phyloP scores from a whole-genome alignment of 257 asterid genomes.

The Jacaranda copaia region DNA sequence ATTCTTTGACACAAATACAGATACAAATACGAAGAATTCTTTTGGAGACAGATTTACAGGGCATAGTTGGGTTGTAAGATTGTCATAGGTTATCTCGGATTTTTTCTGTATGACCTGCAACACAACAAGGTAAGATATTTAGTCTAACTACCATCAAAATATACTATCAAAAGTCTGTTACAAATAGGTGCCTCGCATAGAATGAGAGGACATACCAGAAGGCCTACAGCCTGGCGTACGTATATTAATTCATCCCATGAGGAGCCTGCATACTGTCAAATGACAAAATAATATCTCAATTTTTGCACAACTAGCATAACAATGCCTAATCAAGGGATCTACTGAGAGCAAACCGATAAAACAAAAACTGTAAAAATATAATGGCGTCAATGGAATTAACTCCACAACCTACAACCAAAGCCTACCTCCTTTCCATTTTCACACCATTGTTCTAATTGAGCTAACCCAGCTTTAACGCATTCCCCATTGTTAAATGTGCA shows the following conservation, averaged over 20 bases:
- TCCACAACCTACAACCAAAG: conserved; percentile 15
- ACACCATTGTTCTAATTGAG: conserved; percentile 84
- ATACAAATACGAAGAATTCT: background rate
- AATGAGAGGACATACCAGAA: conserved; percentile 68
- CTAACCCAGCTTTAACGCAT: conserved; percentile 75
- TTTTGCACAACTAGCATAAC: background rate
- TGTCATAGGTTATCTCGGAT: conserved; percentile 68
- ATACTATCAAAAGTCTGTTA: background rate
- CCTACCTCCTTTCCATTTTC: conserved; percentile 70
- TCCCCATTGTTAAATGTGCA: conserved; percentile 80
- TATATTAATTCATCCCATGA: conserved; percentile 74
- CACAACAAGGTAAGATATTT: conserved; percentile 27
- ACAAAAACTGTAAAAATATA: background rate
- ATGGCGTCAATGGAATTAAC: conserved; percentile 22
- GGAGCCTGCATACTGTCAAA: conserved; percentile 65
- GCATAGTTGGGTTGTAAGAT: conserved; percentile 77
- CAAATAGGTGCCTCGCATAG: conserved; percentile 25
- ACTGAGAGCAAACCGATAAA: background rate
- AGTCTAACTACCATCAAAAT: background rate
- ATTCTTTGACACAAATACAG: background rate
- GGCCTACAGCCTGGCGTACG: conserved; percentile 75
- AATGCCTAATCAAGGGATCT: conserved; percentile 7
- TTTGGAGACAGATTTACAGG: conserved; percentile 57
- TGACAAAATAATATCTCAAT: conserved; percentile 16
- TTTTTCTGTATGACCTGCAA: conserved; percentile 79